Conservation (phyloP, 148 eudicot genomes). For the Tetragonia tetragonoides region DNA sequence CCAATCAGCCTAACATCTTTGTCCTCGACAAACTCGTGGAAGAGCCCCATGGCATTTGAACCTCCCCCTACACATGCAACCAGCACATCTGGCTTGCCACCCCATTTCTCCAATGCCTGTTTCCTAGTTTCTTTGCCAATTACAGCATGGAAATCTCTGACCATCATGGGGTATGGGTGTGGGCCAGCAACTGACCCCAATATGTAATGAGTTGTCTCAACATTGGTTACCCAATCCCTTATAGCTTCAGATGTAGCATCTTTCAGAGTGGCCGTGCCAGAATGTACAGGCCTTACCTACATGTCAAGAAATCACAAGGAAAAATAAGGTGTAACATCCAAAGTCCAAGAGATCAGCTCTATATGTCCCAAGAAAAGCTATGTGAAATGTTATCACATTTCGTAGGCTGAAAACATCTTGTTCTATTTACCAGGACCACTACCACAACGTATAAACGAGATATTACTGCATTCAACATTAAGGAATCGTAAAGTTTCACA, state of each 20-base stretch:
- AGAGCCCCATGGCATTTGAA: conserved; percentile 92
- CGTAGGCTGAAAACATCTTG: too few relatives aligned
- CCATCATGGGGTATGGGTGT: conserved; percentile 94
- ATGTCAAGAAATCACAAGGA: conserved; percentile 8
- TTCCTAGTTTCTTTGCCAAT: conserved; percentile 93
- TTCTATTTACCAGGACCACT: too few relatives aligned
- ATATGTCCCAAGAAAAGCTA: not conserved
- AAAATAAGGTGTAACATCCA: not conserved
- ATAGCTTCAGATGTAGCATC: conserved; percentile 99
- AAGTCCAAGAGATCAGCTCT: not conserved
- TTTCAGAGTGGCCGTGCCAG: conserved; percentile 94
- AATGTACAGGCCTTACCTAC: conserved; percentile 89
- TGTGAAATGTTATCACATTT: too few relatives aligned
- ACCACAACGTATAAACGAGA: too few relatives aligned
- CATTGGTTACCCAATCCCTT: conserved; percentile 97
- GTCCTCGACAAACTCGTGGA: conserved; percentile 87
- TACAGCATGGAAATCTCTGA: conserved; percentile 85
- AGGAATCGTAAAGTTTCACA: too few relatives aligned
- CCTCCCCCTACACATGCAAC: conserved; percentile 97
- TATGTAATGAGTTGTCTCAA: conserved; percentile 94
- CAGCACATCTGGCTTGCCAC: conserved; percentile 93
- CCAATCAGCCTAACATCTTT: conserved; percentile 77
- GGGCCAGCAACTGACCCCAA: conserved; percentile 98
- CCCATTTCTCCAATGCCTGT: conserved; percentile 94
- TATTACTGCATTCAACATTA: too few relatives aligned